Base-by-base conservation (phyloP, 2,329 filamentous ascomycete genomes). In the Curvularia sp. region DNA sequence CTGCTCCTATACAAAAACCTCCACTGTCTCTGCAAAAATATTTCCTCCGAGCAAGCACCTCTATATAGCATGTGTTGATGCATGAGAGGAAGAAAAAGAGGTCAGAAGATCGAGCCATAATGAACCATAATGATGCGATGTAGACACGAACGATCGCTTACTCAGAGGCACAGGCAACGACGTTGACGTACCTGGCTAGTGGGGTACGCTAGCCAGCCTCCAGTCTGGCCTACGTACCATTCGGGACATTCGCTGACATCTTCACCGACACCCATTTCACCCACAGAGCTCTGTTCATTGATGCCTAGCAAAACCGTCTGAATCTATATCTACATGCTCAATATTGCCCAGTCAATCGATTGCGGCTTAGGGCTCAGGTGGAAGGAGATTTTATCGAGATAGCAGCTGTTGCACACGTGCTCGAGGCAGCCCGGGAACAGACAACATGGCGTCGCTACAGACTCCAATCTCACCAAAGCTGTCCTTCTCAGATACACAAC, bases 391-490 rank as follows among this genome's bases (percentile, higher is more conserved):
- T 44, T 65, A 22, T 56, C 58, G 28, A 63, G 51, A 59, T 67
- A 71, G 55, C 28, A 38, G 22, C 30, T 38, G 12, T 39, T 35
- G 42, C 41, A 48, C 53, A 24, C 35, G 47, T 42, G 57, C 43
- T 53, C 13, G 30, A 38, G 30, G 46, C 26, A 58, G 30, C 18
- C 30, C 30, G 35, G 8, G 5, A 50, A 39, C 39, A 52, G 12
- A 49, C 43, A 60, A 44, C 39, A 74, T 75, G 73, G 63, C 69
- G 57, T 67, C 58, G 7, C 53, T 57, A 38, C 74, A 75, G 50
- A 63, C 63, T 12, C 68, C 69, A 49, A 55, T 74, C 49, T 55
- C 49, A 38, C 31, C 56, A 35, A 56, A 55, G 15, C 18, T 49
- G n/a, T 55, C 62, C 5, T 43, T 54, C 20, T 53, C 68, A 4